Conservation (phyloP, 2,329 filamentous ascomycete species). For the Alternaria burnsii region DNA sequence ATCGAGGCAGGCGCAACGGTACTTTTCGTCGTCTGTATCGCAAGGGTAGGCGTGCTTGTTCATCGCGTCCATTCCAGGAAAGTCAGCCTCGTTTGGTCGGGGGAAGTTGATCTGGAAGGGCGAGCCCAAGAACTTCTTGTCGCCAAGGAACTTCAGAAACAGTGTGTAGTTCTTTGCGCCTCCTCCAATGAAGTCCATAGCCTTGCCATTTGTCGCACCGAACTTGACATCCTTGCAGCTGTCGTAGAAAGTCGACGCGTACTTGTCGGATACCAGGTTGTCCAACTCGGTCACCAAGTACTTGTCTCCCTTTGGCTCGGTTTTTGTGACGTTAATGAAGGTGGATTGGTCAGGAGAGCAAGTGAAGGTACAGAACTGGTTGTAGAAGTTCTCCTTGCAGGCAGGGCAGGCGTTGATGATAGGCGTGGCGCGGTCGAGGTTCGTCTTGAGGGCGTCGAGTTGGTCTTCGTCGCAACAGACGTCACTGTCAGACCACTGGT, state of each 20-base stretch:
- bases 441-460: constrained; percentile 80
- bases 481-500: constrained; percentile 82
- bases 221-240: constrained; percentile 99
- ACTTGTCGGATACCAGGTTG: constrained; percentile 84
- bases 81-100: constrained; percentile 63
- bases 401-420: constrained; percentile 94
- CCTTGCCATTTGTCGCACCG: constrained; percentile 88
- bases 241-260: constrained; percentile 88
- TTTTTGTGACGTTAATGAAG: constrained; percentile 90
- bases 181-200: constrained; percentile 95
- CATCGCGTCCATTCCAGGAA: constrained; percentile 75
- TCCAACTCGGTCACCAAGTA: constrained; percentile 86
- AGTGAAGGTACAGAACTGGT: constrained; percentile 97
- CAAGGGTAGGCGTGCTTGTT: constrained; percentile 82
- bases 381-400: constrained; percentile 98
- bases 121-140: constrained; percentile 89
- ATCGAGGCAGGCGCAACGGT: constrained; percentile 92
- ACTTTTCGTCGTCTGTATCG: constrained; percentile 86
- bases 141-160: constrained; percentile 89
- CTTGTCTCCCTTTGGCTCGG: constrained; percentile 68
- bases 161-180: constrained; percentile 89
- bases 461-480: constrained; percentile 88
- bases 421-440: constrained; percentile 84
- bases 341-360: constrained; percentile 96
- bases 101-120: constrained; percentile 99